Evolutionary conservation across 768 basidiomycete species (phyloP).

Genomic region (Termitomyces sp.): DNA sequence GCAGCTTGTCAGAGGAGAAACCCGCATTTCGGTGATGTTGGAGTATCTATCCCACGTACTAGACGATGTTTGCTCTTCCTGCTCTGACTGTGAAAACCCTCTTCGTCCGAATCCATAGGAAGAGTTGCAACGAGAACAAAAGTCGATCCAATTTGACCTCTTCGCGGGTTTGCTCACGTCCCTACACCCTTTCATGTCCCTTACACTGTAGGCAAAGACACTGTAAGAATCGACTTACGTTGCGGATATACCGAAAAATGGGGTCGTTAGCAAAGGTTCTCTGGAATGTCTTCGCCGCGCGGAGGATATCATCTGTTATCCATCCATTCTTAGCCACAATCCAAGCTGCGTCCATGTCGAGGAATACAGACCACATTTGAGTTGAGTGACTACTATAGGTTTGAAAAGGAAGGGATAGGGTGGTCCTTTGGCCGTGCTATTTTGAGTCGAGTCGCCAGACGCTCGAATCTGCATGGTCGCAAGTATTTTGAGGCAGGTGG

Average conservation of each 20-base stretch:
- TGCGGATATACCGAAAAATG: constrained; percentile 16
- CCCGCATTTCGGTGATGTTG: not conserved
- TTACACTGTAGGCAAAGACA: not conserved
- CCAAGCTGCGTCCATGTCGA: not conserved
- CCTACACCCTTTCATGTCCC: not conserved
- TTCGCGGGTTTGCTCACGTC: not conserved
- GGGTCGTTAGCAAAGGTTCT: constrained; percentile 17
- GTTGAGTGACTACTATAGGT: not conserved
- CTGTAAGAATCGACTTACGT: not conserved
- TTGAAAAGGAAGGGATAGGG: not conserved
- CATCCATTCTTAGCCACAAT: not conserved
- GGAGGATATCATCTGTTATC: not conserved
- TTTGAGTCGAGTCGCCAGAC: not conserved
- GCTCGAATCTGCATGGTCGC: not conserved
- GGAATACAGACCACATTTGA: constrained; percentile 5
- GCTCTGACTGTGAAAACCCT: constrained; percentile 20
- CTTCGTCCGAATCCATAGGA: constrained; percentile 18
- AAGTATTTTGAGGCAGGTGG: not conserved
- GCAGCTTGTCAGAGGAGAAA: not conserved
- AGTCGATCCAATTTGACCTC: constrained; percentile 2
- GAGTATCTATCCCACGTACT: constrained; percentile 13
- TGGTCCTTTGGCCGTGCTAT: not conserved
- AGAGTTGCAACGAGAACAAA: constrained; percentile 1
- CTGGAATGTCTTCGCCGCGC: constrained; percentile 19
- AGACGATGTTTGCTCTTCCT: constrained; percentile 20